Percentiles rank a stretch among this genome's conserved stretches.
phyloP scores from a whole-genome alignment of 805 yeast genomes.

The Candida bentonensis region DNA sequence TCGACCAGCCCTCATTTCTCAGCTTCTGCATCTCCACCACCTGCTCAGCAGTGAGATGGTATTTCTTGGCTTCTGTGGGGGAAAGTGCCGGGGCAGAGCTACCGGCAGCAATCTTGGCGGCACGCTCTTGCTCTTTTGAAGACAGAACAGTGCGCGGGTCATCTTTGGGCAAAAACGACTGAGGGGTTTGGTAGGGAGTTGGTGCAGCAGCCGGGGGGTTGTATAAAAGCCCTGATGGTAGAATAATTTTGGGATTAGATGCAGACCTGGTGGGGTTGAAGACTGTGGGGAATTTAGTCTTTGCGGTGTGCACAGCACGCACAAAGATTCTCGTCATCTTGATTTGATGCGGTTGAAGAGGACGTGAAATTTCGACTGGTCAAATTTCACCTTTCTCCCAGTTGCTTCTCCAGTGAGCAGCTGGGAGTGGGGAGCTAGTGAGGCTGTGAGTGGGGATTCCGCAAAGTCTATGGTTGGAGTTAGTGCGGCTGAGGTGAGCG shows the following conservation, averaged over 20 bases:
- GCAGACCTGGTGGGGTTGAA: conserved; percentile 54
- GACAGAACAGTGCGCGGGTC: conserved; percentile 39
- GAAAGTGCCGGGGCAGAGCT: conserved; percentile 24
- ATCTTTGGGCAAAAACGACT: conserved; percentile 46
- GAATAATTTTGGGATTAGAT: conserved; percentile 42
- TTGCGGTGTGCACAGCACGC: neutral
- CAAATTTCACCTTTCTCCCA: no score
- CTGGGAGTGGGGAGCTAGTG: no score
- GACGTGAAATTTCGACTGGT: no score
- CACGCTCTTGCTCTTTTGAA: conserved; percentile 15
- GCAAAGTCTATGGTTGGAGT: no score
- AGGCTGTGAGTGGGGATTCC: no score
- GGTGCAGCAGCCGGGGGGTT: conserved; percentile 56
- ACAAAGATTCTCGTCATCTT: no score
- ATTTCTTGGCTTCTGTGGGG: conserved; percentile 27
- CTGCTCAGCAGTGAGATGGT: conserved; percentile 44
- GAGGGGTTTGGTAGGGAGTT: conserved; percentile 45
- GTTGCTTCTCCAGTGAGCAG: no score
- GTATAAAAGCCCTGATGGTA: conserved; percentile 45
- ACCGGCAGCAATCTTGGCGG: conserved; percentile 10
- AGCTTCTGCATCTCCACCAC: conserved; percentile 42
- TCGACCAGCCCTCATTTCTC: conserved; percentile 43
- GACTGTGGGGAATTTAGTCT: conserved; percentile 33
- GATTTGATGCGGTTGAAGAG: no score
- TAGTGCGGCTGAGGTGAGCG: no score